These are phyloP conservation scores for Candida railenensis DNA, from an alignment of 805 yeast genomes.

Conservation along the genomic window DNA sequence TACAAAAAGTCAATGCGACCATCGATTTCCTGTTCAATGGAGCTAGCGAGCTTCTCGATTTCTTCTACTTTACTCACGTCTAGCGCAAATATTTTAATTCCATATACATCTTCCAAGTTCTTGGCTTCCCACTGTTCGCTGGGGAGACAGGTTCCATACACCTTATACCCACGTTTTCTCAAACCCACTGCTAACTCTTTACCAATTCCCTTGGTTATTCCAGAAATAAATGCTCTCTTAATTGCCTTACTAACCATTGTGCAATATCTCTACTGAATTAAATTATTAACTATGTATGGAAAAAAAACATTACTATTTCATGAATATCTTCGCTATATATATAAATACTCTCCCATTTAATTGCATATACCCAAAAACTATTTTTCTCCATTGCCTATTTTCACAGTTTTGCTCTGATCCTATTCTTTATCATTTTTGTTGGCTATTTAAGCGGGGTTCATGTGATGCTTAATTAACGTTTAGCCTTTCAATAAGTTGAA, in stretches of 20 bases:
- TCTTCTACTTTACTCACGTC: conserved; percentile 36
- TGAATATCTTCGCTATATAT: too few species aligned
- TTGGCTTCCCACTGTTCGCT: conserved; percentile 13
- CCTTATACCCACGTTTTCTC: conserved; percentile 18
- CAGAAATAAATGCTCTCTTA: conserved; percentile 19
- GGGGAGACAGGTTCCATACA: conserved; percentile 16
- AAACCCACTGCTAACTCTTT: conserved; percentile 20
- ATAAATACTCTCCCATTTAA: too few species aligned
- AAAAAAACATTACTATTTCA: not conserved
- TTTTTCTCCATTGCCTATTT: too few species aligned
- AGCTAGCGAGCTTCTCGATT: conserved; percentile 18
- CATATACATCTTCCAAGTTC: conserved; percentile 15
- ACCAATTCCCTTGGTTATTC: conserved; percentile 26
- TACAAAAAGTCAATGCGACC: conserved; percentile 37
- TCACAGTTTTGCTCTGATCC: too few species aligned
- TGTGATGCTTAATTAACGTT: not conserved
- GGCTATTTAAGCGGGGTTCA: not conserved
- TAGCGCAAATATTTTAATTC: conserved; percentile 28
- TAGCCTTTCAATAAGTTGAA: not conserved
- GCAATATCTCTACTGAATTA: not conserved
- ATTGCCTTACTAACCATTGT: not conserved
- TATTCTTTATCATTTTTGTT: too few species aligned
- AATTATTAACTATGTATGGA: not conserved
- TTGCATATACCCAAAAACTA: too few species aligned
- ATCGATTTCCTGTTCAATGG: conserved; percentile 16